These are phyloP conservation scores for Choanephora cucurbitarum DNA, from an alignment of 371 early-diverging fungal genomes.

Conservation along the genomic window DNA sequence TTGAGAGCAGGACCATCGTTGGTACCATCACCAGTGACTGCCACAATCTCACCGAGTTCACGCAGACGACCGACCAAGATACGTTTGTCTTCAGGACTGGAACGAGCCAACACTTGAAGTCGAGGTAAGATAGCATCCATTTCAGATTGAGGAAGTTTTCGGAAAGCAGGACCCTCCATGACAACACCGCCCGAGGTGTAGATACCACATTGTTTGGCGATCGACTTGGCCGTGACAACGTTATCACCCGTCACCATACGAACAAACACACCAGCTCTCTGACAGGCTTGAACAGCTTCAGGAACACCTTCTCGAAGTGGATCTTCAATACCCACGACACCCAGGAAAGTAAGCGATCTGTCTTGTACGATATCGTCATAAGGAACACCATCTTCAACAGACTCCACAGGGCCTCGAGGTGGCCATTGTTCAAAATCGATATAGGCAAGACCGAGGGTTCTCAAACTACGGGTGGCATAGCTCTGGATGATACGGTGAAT, in stretches of 20 bases:
- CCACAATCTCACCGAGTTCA: constrained; percentile 65
- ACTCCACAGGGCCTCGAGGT: constrained; percentile 30
- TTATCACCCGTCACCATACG: constrained; percentile 86
- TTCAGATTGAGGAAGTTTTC: constrained; percentile 54
- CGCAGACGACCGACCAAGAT: constrained; percentile 66
- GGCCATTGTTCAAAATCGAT: constrained; percentile 63
- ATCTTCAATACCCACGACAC: constrained; percentile 72
- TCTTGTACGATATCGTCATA: constrained; percentile 47
- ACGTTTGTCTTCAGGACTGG: constrained; percentile 68
- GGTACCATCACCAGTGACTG: constrained; percentile 81
- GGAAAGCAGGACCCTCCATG: constrained; percentile 69
- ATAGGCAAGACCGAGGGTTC: constrained; percentile 70
- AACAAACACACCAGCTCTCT: constrained; percentile 74
- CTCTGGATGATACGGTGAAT: constrained; percentile 59
- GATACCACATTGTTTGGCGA: constrained; percentile 72
- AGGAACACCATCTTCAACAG: constrained; percentile 45
- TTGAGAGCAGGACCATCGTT: constrained; percentile 76
- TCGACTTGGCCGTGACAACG: constrained; percentile 62
- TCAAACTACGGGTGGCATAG: constrained; percentile 61
- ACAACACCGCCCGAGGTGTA: constrained; percentile 57
- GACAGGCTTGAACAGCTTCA: constrained; percentile 62
- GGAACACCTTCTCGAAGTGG: constrained; percentile 69
- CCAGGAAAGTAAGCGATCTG: constrained; percentile 50
- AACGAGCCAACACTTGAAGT: constrained; percentile 70
- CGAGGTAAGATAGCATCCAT: constrained; percentile 59